These are phyloP conservation scores for Bipolaris oryzae DNA, from an alignment of 2,329 filamentous ascomycete species.

Conservation along the genomic window DNA sequence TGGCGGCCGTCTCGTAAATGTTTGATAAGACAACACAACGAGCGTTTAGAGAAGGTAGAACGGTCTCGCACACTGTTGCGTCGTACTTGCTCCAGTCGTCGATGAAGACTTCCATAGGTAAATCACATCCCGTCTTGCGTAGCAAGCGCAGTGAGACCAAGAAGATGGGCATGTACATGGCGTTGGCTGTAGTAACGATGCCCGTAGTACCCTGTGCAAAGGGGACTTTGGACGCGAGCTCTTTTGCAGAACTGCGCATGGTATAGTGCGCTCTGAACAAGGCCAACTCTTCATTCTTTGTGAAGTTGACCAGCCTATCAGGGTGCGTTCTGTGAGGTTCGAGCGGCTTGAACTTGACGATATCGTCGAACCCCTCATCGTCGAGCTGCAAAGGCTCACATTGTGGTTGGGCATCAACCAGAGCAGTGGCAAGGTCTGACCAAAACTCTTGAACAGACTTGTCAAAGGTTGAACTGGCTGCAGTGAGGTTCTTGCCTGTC, in stretches of 20 bases:
- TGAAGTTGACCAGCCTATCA: slow-evolving; percentile 24
- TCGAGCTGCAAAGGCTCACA: slow-evolving; percentile 20
- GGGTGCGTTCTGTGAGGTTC: slow-evolving; percentile 14
- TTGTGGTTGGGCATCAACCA: slow-evolving; percentile 23
- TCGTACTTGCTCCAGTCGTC: slow-evolving; percentile 47
- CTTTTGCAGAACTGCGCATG: slow-evolving; percentile 27
- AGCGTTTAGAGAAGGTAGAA: slow-evolving; percentile 49
- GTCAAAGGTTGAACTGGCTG: slow-evolving; percentile 21
- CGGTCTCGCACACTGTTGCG: slow-evolving; percentile 44
- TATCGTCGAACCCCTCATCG: not conserved
- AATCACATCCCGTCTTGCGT: slow-evolving; percentile 56
- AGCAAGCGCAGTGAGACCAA: slow-evolving; percentile 60
- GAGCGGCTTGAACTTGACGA: slow-evolving; percentile 20
- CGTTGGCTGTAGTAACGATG: slow-evolving; percentile 59
- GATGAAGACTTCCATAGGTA: slow-evolving; percentile 57
- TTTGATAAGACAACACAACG: slow-evolving; percentile 46
- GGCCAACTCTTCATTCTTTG: slow-evolving; percentile 24
- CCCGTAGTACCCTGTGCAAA: slow-evolving; percentile 53
- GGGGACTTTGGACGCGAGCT: slow-evolving; percentile 39
- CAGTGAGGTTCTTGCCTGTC: slow-evolving; percentile 19
- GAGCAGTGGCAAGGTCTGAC: slow-evolving; percentile 20
- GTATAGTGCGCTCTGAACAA: slow-evolving; percentile 27
- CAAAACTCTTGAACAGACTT: slow-evolving; percentile 20
- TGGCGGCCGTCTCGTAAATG: slow-evolving; percentile 20
- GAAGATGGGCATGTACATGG: slow-evolving; percentile 57